Conservation (phyloP, 2,329 filamentous ascomycete genomes). For the Rutstroemia sp. region DNA sequence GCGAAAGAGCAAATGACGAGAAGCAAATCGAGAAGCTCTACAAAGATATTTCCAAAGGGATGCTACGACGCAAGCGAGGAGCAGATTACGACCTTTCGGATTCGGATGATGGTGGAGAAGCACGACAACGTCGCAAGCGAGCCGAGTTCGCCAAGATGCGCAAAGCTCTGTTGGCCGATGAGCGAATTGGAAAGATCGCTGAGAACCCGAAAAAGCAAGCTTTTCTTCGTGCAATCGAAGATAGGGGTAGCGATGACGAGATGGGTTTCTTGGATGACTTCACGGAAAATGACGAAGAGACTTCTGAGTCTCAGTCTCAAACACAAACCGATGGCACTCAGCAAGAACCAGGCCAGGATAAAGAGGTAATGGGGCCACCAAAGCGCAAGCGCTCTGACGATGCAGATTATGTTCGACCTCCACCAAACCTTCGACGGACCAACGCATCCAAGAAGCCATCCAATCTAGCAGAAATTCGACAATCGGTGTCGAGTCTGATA, state of each 20-base stretch:
- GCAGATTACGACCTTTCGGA: conserved; percentile 81
- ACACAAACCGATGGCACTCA: conserved; percentile 28
- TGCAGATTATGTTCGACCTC: conserved; percentile 40
- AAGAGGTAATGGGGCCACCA: conserved; percentile 23
- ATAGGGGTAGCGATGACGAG: conserved; percentile 68
- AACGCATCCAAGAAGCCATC: conserved; percentile 58
- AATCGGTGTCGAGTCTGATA: conserved; percentile 76
- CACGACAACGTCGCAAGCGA: conserved; percentile 71
- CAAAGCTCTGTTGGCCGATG: conserved; percentile 78
- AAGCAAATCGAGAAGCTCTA: conserved; percentile 85
- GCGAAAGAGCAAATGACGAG: conserved; percentile 73
- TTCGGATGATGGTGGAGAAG: conserved; percentile 79
- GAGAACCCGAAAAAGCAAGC: conserved; percentile 83
- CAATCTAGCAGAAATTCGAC: conserved; percentile 71
- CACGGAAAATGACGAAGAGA: conserved; percentile 34
- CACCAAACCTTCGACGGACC: conserved; percentile 55
- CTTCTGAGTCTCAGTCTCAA: conserved; percentile 33
- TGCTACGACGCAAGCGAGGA: conserved; percentile 73
- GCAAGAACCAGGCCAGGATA: conserved; percentile 42
- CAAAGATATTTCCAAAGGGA: conserved; percentile 86
- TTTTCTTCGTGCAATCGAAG: conserved; percentile 85
- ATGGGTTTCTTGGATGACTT: conserved; percentile 63
- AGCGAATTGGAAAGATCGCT: conserved; percentile 84
- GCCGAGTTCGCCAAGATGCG: conserved; percentile 88
- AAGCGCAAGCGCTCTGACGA: conserved; percentile 36